phyloP scores from a whole-genome alignment of 139 green algal species.

The Micractinium sp. region DNA sequence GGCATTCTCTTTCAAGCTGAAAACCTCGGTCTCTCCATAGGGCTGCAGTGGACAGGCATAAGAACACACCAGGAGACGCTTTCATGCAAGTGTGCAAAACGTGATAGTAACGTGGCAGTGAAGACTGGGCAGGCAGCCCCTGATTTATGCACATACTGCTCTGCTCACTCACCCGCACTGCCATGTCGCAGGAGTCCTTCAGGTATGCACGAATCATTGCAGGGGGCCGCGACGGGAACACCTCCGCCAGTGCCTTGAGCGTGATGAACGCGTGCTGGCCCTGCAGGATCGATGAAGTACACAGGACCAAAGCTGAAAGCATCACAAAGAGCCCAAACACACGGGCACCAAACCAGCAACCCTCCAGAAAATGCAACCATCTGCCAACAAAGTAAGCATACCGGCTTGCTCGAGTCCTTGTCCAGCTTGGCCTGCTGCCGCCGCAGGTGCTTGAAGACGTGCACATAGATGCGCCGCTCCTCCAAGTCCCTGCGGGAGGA shows the following conservation, averaged over 20 bases:
- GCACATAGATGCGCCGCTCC: slow-evolving; percentile 47
- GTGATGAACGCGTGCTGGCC: slow-evolving; percentile 19
- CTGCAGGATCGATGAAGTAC: neutral
- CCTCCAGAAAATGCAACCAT: too few relatives aligned
- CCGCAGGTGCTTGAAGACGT: slow-evolving; percentile 49
- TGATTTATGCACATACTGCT: too few relatives aligned
- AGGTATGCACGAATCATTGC: slow-evolving; percentile 54
- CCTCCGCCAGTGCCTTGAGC: slow-evolving; percentile 42
- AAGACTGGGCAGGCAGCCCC: too few relatives aligned
- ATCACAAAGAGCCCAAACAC: neutral
- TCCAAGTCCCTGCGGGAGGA: slow-evolving; percentile 37
- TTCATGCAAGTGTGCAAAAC: too few relatives aligned
- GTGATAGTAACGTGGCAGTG: too few relatives aligned
- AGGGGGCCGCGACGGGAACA: slow-evolving; percentile 45
- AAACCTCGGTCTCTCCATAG: slow-evolving; percentile 32
- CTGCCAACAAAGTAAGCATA: neutral
- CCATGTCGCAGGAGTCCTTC: slow-evolving; percentile 49
- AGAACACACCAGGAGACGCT: too few relatives aligned
- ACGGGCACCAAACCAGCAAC: neutral
- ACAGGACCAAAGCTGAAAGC: neutral
- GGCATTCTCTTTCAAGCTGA: slow-evolving; percentile 29
- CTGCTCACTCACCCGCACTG: slow-evolving; percentile 9
- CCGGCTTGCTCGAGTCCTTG: slow-evolving; percentile 23
- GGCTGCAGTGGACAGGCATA: neutral
- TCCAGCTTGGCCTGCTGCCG: slow-evolving; percentile 28